phyloP scores from a whole-genome alignment of 2,329 filamentous ascomycete species.

The Fusarium longipes region DNA sequence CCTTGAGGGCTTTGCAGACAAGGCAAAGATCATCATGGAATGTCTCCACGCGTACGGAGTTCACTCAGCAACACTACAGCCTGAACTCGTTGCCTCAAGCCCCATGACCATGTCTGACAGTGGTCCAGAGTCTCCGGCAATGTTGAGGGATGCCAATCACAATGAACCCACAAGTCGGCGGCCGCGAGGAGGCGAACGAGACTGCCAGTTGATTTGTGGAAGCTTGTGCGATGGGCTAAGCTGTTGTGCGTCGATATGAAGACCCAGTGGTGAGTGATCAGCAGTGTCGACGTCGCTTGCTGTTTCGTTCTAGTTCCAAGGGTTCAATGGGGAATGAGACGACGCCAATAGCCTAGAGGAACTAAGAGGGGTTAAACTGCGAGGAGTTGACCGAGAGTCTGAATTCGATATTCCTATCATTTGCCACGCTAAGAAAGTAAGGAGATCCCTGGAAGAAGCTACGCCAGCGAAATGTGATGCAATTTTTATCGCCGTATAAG shows the following conservation, averaged over 20 bases:
- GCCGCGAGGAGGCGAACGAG: slow-evolving; percentile 43
- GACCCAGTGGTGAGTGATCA: slow-evolving; percentile 30
- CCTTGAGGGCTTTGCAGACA: slow-evolving; percentile 68
- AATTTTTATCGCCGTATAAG: slow-evolving; percentile 3
- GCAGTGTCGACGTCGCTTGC: slow-evolving; percentile 18
- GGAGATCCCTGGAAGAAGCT: slow-evolving; percentile 31
- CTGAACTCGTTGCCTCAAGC: slow-evolving; percentile 57
- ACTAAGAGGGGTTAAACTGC: slow-evolving; percentile 25
- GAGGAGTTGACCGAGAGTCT: slow-evolving; percentile 16
- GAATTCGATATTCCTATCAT: slow-evolving; percentile 12
- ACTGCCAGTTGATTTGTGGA: slow-evolving; percentile 65
- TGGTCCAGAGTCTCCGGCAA: slow-evolving; percentile 15
- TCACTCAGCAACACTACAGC: slow-evolving; percentile 77
- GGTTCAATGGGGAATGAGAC: slow-evolving; percentile 5
- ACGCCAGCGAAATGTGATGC: slow-evolving; percentile 7
- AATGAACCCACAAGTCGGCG: slow-evolving; percentile 17
- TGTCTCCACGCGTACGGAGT: slow-evolving; percentile 80
- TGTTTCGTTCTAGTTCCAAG: neutral
- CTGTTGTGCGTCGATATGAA: slow-evolving; percentile 56
- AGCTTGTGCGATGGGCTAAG: slow-evolving; percentile 62
- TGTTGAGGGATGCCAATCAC: slow-evolving; percentile 19
- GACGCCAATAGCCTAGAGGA: slow-evolving; percentile 15
- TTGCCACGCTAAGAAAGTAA: slow-evolving; percentile 19
- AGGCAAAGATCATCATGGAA: slow-evolving; percentile 71
- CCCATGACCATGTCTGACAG: slow-evolving; percentile 25